These are phyloP conservation scores for Xylaria multiplex DNA, from an alignment of 2,329 filamentous ascomycete genomes.

Conservation along the genomic window DNA sequence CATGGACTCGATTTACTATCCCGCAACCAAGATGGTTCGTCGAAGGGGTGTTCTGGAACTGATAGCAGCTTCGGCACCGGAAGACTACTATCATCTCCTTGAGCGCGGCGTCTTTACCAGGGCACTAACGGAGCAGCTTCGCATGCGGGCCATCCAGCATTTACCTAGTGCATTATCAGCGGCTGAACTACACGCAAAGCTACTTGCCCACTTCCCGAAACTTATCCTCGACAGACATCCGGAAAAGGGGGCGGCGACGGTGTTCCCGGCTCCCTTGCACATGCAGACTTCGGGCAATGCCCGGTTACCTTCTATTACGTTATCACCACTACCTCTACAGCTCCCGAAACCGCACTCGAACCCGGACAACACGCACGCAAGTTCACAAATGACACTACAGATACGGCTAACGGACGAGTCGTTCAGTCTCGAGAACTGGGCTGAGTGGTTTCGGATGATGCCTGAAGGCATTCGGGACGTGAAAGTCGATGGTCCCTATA, in stretches of 20 bases:
- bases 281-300: constrained; percentile 65
- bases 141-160: constrained; percentile 57
- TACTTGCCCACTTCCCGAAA: constrained; percentile 63
- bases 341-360: constrained; percentile 48
- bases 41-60: constrained; percentile 66
- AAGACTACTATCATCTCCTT: constrained; percentile 60
- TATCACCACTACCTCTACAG: constrained; percentile 59
- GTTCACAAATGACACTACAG: constrained; percentile 60
- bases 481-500: constrained; percentile 63
- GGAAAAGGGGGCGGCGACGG: constrained; percentile 58
- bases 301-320: constrained; percentile 64
- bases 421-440: constrained; percentile 64
- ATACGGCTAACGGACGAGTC: constrained; percentile 63
- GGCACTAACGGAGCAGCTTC: constrained; percentile 61
- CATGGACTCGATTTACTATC: constrained; percentile 69
- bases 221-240: constrained; percentile 61
- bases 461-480: constrained; percentile 66
- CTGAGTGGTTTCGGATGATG: constrained; percentile 68
- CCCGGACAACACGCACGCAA: constrained; percentile 45
- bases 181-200: constrained; percentile 63
- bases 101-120: constrained; percentile 64
- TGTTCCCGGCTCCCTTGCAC: constrained; percentile 64
- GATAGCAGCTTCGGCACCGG: constrained; percentile 64
- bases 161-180: constrained; percentile 58
- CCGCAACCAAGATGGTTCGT: constrained; percentile 62